Conservation (phyloP, 1,284 basidiomycete genomes). For the Hortiboletus rubellus region DNA sequence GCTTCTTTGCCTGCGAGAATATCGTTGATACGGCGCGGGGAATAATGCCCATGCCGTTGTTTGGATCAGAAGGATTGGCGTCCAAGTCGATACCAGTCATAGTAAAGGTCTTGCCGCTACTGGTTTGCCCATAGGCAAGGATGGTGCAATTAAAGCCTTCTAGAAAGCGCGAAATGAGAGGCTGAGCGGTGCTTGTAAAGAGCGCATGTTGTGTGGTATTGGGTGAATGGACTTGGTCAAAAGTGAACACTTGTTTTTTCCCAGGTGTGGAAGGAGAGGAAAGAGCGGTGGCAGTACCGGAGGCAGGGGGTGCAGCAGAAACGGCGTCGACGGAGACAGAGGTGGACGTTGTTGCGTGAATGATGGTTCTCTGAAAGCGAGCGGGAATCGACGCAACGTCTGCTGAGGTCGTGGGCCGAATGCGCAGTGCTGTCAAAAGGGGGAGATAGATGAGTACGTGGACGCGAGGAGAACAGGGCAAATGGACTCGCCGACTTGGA, state of each 20-base stretch:
- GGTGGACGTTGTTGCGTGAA: conserved; percentile 70
- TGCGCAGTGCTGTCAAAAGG: conserved; percentile 73
- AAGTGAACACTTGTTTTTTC: conserved; percentile 88
- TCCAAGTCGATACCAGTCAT: conserved; percentile 93
- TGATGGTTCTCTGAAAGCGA: conserved; percentile 89
- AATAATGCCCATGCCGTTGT: conserved; percentile 89
- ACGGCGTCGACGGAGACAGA: conserved; percentile 76
- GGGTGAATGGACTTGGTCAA: conserved; percentile 91
- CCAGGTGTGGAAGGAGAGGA: conserved; percentile 39
- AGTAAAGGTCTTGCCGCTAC: conserved; percentile 95
- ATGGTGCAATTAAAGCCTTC: conserved; percentile 98
- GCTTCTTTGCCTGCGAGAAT: conserved; percentile 75
- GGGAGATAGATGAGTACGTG: conserved; percentile 7
- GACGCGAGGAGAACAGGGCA: not conserved
- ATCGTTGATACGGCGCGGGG: conserved; percentile 93
- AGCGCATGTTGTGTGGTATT: conserved; percentile 82
- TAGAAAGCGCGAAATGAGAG: conserved; percentile 87
- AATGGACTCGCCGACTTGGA: conserved; percentile 75
- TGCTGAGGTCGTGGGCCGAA: conserved; percentile 84
- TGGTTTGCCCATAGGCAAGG: conserved; percentile 97
- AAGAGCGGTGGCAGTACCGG: conserved; percentile 53
- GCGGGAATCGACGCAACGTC: conserved; percentile 85
- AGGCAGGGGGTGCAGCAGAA: conserved; percentile 45
- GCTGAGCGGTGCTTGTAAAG: conserved; percentile 81
- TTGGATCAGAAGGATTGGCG: conserved; percentile 71